Conservation (phyloP, 1,139 yeast species). For the Sugiyamaella castrensis region DNA sequence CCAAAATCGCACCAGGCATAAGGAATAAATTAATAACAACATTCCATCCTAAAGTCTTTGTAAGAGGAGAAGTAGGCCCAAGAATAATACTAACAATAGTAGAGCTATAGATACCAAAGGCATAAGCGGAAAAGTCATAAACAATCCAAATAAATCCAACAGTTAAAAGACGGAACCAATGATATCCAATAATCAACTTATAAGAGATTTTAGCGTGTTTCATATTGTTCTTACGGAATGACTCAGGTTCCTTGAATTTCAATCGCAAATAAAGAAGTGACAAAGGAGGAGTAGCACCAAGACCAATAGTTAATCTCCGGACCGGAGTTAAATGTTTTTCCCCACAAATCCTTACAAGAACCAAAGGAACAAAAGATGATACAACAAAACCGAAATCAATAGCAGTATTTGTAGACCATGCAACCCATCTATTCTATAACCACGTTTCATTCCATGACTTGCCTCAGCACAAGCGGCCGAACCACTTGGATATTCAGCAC, state of each 20-base stretch:
- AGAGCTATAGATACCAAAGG: constrained; percentile 81
- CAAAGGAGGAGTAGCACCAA: constrained; percentile 88
- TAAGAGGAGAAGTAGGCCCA: constrained; percentile 59
- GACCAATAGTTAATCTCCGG: constrained; percentile 84
- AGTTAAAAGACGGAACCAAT: constrained; percentile 72
- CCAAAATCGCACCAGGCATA: constrained; percentile 82
- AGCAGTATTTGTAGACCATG: constrained; percentile 83
- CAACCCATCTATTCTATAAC: constrained; percentile 80
- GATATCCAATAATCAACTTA: constrained; percentile 64
- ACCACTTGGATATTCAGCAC: constrained; percentile 87
- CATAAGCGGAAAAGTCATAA: constrained; percentile 81
- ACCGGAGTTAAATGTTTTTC: constrained; percentile 68
- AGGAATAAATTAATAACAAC: constrained; percentile 82
- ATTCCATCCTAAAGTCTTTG: constrained; percentile 86
- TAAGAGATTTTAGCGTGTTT: constrained; percentile 64
- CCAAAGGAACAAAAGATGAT: constrained; percentile 80
- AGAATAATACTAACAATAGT: constrained; percentile 53
- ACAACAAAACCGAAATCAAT: constrained; percentile 84
- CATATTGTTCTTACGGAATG: constrained; percentile 67
- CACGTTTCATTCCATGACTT: constrained; percentile 69
- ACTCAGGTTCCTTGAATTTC: constrained; percentile 66
- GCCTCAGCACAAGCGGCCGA: constrained; percentile 93
- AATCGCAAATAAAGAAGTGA: constrained; percentile 70
- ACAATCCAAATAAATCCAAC: constrained; percentile 82
- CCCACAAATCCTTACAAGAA: constrained; percentile 76